Evolutionary conservation across 2,329 filamentous ascomycete species (phyloP).

Genomic region (Venturia effusa): DNA sequence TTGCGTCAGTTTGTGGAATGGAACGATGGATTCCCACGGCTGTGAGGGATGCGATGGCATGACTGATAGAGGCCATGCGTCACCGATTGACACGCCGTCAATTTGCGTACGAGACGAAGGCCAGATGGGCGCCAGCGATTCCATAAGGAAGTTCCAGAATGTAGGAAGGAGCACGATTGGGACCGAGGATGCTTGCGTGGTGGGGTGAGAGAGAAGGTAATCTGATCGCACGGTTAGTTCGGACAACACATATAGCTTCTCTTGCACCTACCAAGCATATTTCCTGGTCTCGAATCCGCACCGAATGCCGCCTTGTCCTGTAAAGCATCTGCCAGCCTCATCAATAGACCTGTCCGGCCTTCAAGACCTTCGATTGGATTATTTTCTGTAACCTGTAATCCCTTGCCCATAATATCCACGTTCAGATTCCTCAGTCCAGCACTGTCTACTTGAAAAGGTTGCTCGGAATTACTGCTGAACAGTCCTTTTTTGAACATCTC

Average conservation of each 20-base stretch:
- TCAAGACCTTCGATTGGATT: constrained; percentile 80
- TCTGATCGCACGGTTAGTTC: constrained; percentile 43
- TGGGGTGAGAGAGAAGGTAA: constrained; percentile 83
- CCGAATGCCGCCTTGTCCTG: constrained; percentile 78
- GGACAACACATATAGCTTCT: constrained; percentile 7
- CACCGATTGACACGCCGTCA: constrained; percentile 76
- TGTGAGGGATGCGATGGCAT: constrained; percentile 66
- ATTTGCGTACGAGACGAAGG: constrained; percentile 75
- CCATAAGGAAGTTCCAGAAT: constrained; percentile 84
- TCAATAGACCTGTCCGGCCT: constrained; percentile 69
- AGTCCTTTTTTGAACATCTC: constrained; percentile 92
- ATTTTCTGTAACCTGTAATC: constrained; percentile 69
- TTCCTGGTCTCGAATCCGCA: constrained; percentile 71
- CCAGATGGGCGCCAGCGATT: constrained; percentile 80
- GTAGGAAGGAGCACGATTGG: constrained; percentile 80
- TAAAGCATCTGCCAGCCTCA: constrained; percentile 65
- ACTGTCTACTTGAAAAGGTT: constrained; percentile 85
- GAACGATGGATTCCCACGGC: constrained; percentile 71
- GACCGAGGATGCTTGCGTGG: constrained; percentile 78
- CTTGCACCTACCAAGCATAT: constrained; percentile 67
- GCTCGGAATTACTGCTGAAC: constrained; percentile 71
- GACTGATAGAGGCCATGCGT: constrained; percentile 82
- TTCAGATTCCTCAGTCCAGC: constrained; percentile 66
- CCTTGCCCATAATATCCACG: constrained; percentile 62
- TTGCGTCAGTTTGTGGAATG: constrained; percentile 89